Evolutionary conservation across 139 green algal genomes (phyloP), one percentile per base, ranked within the genome.

Genomic region (Chlorella sorokiniana): DNA sequence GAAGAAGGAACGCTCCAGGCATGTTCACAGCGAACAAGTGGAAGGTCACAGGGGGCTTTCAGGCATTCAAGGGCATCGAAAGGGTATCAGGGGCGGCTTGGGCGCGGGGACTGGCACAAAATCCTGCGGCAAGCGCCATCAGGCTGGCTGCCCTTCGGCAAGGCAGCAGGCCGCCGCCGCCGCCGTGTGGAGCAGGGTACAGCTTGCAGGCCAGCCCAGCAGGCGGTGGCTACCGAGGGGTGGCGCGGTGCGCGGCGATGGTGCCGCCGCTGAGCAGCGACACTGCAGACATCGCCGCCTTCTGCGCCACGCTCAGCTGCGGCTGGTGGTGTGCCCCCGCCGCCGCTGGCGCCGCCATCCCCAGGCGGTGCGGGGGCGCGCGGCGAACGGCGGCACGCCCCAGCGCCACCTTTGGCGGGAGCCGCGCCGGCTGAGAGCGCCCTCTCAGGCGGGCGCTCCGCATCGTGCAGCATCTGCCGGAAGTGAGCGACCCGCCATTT

Each of bases 391-490:
- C n/a, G n/a, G n/a, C n/a, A n/a, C n/a, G n/a, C n/a, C n/a, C n/a
- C n/a, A n/a, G n/a, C n/a, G n/a, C 27, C 22, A 20, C 6, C 40
- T 6, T 41, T 18, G 38, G 38, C n/a, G 6, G 77, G 35, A 33
- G 14, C 54, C 18, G 72, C 48, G n/a, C 5, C 33, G 31, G 20
- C 76, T 5, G 61, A 35, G 3, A 23, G 7, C 16, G 38, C 23
- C 23, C 10, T 14, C 0, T 67, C 71, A 1, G 51, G 69, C 42
- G 29, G 40, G 37, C 73, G 40, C 41, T 81, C 62, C 0, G 40
- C 76, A 16, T 56, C 59, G 40, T 72, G 40, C 29, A 87, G 62
- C 83, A 83, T 65, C 20, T 59, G 35, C 42, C 59, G 52, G 54
- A 84, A 73, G 33, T n/a, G n/a, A n/a, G n/a, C n/a, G n/a, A n/a